Evolutionary conservation across 495 filamentous ascomycete genomes (phyloP), one percentile per base, ranked within the genome.

Genomic region (Daldinia caldariorum): DNA sequence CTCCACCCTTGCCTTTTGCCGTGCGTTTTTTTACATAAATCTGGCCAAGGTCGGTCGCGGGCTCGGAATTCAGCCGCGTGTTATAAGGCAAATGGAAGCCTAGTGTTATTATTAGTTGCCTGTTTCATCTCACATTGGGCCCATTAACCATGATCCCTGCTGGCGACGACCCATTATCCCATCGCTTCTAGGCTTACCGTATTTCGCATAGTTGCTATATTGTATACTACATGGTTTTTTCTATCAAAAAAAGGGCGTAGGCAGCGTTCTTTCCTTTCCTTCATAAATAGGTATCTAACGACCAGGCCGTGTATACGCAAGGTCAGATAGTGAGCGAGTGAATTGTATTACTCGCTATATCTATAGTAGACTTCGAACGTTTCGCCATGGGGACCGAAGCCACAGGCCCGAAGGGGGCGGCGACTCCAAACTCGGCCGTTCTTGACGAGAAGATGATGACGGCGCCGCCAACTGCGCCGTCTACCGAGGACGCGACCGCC

Each of bases 381-480:
- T 53, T 49, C 43, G 34, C 10, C 39, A 73, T 73, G 71, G 55
- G 58, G 29, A 43, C 55, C 26, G 59, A 68, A 55, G 41, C 68
- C 20, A 64, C 49, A 56, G 58, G 50, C 31, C 61, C 61, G 51
- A 70, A 70, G 26, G 26, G 3, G 26, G 26, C 26, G 26, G 58
- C 61, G 59, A 12, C 50, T 16, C 43, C 45, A 45, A 58, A 56
- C 13, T 13, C 69, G 4, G 60, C 51, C 45, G 49, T 16, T 26
- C 12, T 49, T 41, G 65, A 55, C 47, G 63, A 69, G 26, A 71
- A 63, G 39, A 53, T 54, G 29, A 38, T 55, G 50, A 53, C 55
- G 29, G 45, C 58, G 50, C 65, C 41, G 39, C 67, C 63, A 13
- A 35, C 55, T 16, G 45, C 61, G 4, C 1, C 58, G 14, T n/a